phyloP scores from a whole-genome alignment of 768 basidiomycete genomes.

The Agrocybe praecox region DNA sequence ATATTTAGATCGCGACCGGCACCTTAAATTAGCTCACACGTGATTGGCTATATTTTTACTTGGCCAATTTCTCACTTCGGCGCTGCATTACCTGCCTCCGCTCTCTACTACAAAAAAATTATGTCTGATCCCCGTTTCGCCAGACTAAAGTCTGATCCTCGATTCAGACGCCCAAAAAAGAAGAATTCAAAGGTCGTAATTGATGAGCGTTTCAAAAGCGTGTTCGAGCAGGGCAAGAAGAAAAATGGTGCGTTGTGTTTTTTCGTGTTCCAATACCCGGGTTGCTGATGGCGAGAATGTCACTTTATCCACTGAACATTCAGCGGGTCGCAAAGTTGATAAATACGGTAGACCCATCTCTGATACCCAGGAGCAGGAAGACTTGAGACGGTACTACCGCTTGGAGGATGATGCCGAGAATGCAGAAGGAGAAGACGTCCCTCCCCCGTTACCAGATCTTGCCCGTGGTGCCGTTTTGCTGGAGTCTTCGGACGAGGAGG shows the following conservation, averaged over 20 bases:
- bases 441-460: constrained; percentile 61
- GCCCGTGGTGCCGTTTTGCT: constrained; percentile 89
- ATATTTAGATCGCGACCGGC: not conserved
- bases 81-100: constrained; percentile 5
- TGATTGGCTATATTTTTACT: constrained; percentile 14
- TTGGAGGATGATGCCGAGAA: constrained; percentile 54
- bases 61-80: not conserved
- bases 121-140: constrained; percentile 91
- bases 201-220: constrained; percentile 88
- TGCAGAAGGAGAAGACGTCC: constrained; percentile 32
- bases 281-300: constrained; percentile 3
- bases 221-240: constrained; percentile 57
- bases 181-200: constrained; percentile 81
- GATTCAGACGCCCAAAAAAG: constrained; percentile 86
- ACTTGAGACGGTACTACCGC: constrained; percentile 80
- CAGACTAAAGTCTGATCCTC: constrained; percentile 85
- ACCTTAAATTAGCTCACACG: constrained; percentile 14
- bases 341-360: constrained; percentile 85
- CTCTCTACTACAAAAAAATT: constrained; percentile 8
- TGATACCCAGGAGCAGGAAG: constrained; percentile 71
- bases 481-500: constrained; percentile 85
- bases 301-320: not conserved
- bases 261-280: not conserved
- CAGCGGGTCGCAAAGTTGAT: constrained; percentile 66
- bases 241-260: constrained; percentile 27